Base-by-base conservation (phyloP, 1,139 yeast genomes). In the Pichia sp. region DNA sequence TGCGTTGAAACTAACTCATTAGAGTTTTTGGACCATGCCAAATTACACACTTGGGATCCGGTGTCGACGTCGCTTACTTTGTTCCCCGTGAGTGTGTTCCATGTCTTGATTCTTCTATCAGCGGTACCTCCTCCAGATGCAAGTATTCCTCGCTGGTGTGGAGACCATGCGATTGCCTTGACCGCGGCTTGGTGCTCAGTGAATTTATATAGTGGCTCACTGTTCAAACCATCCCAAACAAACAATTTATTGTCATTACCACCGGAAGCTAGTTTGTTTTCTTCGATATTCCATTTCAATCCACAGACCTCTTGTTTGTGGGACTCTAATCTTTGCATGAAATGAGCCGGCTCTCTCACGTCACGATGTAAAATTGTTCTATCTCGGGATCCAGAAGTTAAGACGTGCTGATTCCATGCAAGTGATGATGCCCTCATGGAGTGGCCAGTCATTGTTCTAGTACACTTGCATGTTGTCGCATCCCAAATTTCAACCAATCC, bases 81-180 rank as follows among this genome's bases (percentile, higher is more conserved):
- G 36, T 77, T 71, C 0, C 97, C 97, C 8, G 88, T 88, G 50
- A 85, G 72, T 0, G 96, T 88, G 68, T 91, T 92, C 99, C 99
- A 93, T 29, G 92, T 84, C 69, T 93, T 87, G 63, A 95, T 85
- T 34, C 87, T 80, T 56, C 93, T 83, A 70, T 93, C 99, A 1
- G 96, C 95, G 0, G 98, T 91, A 29, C 99, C 99, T 30, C 99
- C 99, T 6, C 99, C 99, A 2, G 95, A 83, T 0, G 98, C 98
- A 53, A 93, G 72, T 4, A 92, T 79, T 0, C 98, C 98, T 56
- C 98, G 76, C 67, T 90, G 96, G 67, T 93, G 98, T 0, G 99
- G 98, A 0, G 96, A 88, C 99, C 99, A 93, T 1, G 96, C 89
- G 53, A 93, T 80, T 1, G 98, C 99, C 71, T 92, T 93, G 6